Base-by-base conservation (phyloP, 495 filamentous ascomycete species). In the Lasiosphaeria ovina region DNA sequence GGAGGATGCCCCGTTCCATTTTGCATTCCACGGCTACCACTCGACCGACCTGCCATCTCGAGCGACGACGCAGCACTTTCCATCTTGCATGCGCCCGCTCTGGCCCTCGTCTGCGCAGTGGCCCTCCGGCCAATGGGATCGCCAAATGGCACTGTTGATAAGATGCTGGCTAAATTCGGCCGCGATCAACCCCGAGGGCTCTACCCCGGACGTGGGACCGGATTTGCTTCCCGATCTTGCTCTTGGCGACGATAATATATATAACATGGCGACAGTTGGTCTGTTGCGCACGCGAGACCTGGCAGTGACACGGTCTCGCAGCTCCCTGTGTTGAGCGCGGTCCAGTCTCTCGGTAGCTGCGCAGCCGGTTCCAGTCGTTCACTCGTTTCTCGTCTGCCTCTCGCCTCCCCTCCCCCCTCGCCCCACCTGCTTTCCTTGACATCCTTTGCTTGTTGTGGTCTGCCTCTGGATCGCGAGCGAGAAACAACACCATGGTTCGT, bases 151-250 rank as follows among this genome's bases (percentile, higher is more conserved):
- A 34, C 58, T 45, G 63, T 57, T 42, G 67, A 70, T 65, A 68
- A 66, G 68, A 58, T 48, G 65, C 53, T 70, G 65, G 69, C 65
- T 69, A 67, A 70, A 69, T 70, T 70, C 60, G 63, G 60, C 60
- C 62, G 63, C 63, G 54, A 64, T 62, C 54, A 65, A 55, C 35
- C 40, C 55, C 47, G 48, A 57, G 51, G 53, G 53, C 52, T 6
- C 11, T 44, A 35, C 59, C 49, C 38, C 44, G 35, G 47, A 58
- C 48, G 51, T 32, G 65, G 57, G 48, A 51, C 32, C 11, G 49
- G 3, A 1, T n/a, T 45, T 3, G 16, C 48, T 50, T 50, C 48
- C 48, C 1, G 33, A 3, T 3, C 31, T 11, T n/a, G 10, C 50
- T 4, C 50, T 16, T n/a, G 50, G 16, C 31, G 47, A 3, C 10